Conservation (phyloP, 148 eudicot genomes). For the Dysphania ambrosioides region DNA sequence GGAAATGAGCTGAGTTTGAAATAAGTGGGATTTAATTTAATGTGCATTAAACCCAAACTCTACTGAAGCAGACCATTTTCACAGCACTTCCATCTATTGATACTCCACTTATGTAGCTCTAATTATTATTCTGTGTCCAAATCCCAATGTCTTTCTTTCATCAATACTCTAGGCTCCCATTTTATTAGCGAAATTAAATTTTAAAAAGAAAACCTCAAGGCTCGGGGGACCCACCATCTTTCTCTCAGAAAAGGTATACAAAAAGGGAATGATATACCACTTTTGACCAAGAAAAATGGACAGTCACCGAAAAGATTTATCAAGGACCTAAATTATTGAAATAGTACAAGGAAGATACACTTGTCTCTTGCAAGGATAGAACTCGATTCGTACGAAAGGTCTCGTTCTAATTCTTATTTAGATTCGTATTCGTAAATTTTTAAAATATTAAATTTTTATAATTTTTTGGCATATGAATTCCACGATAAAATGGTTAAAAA, state of each 20-base stretch:
- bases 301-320: slow-evolving; percentile 6
- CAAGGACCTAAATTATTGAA: slow-evolving; percentile 24
- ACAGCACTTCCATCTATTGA: not conserved
- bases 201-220: not conserved
- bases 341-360: not conserved
- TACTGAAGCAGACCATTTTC: slow-evolving; percentile 8
- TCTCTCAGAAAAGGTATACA: not conserved
- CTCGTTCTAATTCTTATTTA: too few relatives aligned
- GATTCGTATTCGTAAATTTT: too few relatives aligned
- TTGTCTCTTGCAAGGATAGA: slow-evolving; percentile 9
- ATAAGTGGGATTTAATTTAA: not conserved
- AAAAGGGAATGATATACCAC: not conserved
- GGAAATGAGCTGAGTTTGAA: not conserved
- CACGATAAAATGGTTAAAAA: not conserved
- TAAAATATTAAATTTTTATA: too few relatives aligned
- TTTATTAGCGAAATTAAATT: too few relatives aligned
- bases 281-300: slow-evolving; percentile 15
- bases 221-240: slow-evolving; percentile 15
- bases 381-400: too few relatives aligned
- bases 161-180: slow-evolving; percentile 21
- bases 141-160: slow-evolving; percentile 37
- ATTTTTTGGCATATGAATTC: too few relatives aligned
- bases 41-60: slow-evolving; percentile 12
- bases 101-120: not conserved
- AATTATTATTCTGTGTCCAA: slow-evolving; percentile 13